phyloP scores from a whole-genome alignment of 2,329 filamentous ascomycete genomes.

The Fulvia fulva region DNA sequence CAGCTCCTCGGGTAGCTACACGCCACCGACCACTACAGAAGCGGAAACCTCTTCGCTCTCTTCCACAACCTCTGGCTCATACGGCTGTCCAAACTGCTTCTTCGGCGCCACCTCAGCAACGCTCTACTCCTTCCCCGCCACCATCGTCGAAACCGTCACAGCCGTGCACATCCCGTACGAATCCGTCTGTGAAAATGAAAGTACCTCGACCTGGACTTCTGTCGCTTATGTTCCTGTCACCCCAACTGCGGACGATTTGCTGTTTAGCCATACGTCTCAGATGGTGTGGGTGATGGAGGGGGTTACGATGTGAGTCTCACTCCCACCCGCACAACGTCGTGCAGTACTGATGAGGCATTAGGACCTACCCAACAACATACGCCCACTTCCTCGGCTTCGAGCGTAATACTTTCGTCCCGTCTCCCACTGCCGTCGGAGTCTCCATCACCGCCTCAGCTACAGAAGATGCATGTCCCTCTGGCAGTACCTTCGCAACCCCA shows the following conservation, averaged over 20 bases:
- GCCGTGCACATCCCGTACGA: background rate
- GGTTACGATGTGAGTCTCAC: background rate
- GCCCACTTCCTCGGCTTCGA: conserved; percentile 7
- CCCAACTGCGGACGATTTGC: background rate
- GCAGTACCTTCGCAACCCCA: background rate
- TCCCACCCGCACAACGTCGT: too few relatives aligned
- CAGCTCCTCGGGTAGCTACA: background rate
- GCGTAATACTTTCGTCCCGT: background rate
- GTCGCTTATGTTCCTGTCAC: background rate
- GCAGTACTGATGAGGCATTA: background rate
- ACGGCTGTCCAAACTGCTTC: background rate
- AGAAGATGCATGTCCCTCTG: background rate
- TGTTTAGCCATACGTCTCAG: background rate
- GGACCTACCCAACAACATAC: conserved; percentile 7
- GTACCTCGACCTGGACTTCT: background rate
- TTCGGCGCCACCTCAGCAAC: conserved; percentile 6
- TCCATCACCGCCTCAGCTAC: background rate
- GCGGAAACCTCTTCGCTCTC: too few relatives aligned
- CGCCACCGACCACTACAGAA: background rate
- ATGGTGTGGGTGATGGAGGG: background rate
- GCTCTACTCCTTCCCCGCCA: conserved; percentile 5
- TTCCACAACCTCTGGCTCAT: background rate
- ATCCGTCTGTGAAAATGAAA: background rate
- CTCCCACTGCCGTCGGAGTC: background rate
- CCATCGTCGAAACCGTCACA: background rate